Evolutionary conservation across 176 grass and related monocot genomes (phyloP), one percentile per base, ranked within the genome.

Genomic region (Olyra latifolia): DNA sequence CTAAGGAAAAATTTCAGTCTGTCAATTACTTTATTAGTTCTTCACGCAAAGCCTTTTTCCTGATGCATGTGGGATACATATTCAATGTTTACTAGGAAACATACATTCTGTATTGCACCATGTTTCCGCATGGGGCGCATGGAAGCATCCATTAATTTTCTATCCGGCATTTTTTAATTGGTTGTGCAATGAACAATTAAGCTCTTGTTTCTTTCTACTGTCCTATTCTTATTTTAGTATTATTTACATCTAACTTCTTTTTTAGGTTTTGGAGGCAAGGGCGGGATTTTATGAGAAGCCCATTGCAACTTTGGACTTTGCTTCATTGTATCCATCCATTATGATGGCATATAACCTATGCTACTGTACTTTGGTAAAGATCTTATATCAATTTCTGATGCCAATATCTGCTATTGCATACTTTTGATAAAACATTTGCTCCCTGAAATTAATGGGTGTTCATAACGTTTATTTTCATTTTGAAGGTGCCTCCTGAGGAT

Each of bases 311-410:
- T 90, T 98, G 86, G 95, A 98, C 82, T 98, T 98, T 84, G 95
- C 95, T 93, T 98, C 95, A 67, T 81, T 98, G 76, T 98, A 98
- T 85, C 95, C 95, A 79, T 98, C 95, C 71, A 95, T 98, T 77
- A 98, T 98, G 95, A 98, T 98, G 95, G 95, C 95, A 61, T 94
- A 98, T 87, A 98, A 98, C 86, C 76, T 98, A 62, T 98, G 95
- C 76, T 98, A 98, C 68, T 98, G 95, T 86, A 98, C 92, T 76
- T 92, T 98, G 90, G 95, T 98, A 98, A 91, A 66, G 68, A 71
- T 22, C 28, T 78, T 53, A 24, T 55, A 15, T 69, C 5, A 71
- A 25, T 57, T 76, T 57, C 71, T 66, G 64, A 71, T 61, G 44
- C 39, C 49, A 59, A 50, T 72, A 77, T 29, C 17, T 85, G 56